Base-by-base conservation (phyloP, 352 stramenopile species). In the Aphanomyces euteiches region DNA sequence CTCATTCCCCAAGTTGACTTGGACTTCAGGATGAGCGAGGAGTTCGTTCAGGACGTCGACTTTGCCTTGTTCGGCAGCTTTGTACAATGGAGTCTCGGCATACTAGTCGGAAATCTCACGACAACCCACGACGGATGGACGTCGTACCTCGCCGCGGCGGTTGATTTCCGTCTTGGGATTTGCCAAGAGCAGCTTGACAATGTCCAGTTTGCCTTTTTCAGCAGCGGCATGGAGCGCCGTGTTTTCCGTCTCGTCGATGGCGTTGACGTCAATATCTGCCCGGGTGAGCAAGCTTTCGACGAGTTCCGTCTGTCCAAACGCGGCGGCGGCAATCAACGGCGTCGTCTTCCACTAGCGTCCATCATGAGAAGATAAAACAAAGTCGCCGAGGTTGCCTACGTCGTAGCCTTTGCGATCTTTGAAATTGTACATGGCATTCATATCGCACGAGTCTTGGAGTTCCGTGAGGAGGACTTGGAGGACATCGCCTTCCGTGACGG, bases 11-110 rank as follows among this genome's bases (percentile, higher is more conserved):
- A 70, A 19, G 53, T 70, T 21, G 64, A 38, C 36, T 17, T 64
- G n/a, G 47, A 70, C 39, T 0, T 3, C 28, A 10, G 64, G 64
- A n/a, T 82, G 73, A 43, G 91, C 78, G 12, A 96, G 71, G 57
- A 97, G 73, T n/a, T 94, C 65, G 66, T 87, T 81, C 39, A 95
- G 80, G 21, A 87, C 84, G 39, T 89, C 78, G 8, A 72, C 76
- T 77, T 97, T 88, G 58, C 87, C 89, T 39, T 84, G 84, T 45
- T 90, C 77, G 56, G 75, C 75, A 7, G 90, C 90, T 28, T 80
- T 92, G 81, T 94, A 92, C 8, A 97, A 69, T 13, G 90, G 82
- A 5, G 86, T 92, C 2, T 73, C 68, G 34, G 73, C 74, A 40
- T 81, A 67, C 34, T 80, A 66, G 54, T 95, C 53, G 56, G 88